Conservation (phyloP, 768 basidiomycete genomes). For the Russula griseocarnosa region DNA sequence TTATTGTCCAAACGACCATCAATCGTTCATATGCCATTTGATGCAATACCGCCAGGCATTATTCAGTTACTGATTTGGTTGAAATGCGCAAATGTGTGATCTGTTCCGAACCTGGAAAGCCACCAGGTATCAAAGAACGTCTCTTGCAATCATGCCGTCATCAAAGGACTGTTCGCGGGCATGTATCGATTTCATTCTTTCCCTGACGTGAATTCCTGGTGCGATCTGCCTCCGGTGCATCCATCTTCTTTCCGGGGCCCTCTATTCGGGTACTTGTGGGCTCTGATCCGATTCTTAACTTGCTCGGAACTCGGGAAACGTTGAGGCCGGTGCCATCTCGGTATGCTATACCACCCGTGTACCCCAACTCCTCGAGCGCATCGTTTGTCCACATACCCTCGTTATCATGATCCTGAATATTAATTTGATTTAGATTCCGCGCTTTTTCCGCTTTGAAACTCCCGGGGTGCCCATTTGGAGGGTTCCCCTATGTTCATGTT, state of each 20-base stretch:
- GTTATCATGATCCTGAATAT: background rate
- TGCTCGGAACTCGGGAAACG: background rate
- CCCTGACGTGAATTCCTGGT: background rate
- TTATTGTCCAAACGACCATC: background rate
- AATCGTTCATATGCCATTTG: background rate
- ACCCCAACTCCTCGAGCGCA: background rate
- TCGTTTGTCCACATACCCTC: background rate
- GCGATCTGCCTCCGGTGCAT: background rate
- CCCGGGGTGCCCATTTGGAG: background rate
- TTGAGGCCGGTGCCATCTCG: background rate
- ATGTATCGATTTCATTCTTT: background rate
- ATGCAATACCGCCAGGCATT: background rate
- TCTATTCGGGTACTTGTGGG: background rate
- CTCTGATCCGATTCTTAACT: background rate
- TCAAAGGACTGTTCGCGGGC: background rate
- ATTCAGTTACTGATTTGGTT: background rate
- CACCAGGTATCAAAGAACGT: background rate
- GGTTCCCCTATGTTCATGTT: background rate
- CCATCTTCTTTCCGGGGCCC: background rate
- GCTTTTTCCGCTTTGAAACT: background rate
- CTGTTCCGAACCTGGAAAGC: slow-evolving; percentile 16
- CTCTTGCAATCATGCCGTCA: background rate
- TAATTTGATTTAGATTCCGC: background rate
- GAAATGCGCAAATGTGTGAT: background rate
- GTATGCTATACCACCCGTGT: background rate